Percentiles rank a stretch among this genome's conserved stretches.
These are phyloP conservation scores for Mycena filopes DNA, from an alignment of 768 basidiomycete species.

Conservation along the genomic window DNA sequence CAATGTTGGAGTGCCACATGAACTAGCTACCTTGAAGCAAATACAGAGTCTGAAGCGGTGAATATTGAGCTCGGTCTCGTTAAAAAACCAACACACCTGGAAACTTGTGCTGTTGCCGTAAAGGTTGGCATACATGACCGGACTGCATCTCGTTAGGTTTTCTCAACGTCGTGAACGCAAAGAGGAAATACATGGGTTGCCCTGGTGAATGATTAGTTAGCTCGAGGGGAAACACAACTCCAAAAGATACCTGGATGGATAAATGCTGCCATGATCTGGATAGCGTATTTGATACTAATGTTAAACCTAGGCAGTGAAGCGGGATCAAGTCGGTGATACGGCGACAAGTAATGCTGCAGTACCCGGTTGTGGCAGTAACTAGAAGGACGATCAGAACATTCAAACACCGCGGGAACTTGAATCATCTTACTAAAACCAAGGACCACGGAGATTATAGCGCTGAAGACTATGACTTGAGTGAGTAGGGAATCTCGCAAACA, in stretches of 20 bases:
- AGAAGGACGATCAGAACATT: neutral
- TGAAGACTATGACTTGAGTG: slow-evolving; percentile 35
- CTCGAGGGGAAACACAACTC: neutral
- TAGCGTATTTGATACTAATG: slow-evolving; percentile 60
- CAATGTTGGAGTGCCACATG: neutral
- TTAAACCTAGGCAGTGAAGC: slow-evolving; percentile 46
- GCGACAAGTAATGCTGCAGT: too few relatives aligned
- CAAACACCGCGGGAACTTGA: neutral
- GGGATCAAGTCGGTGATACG: neutral
- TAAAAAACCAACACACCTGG: slow-evolving; percentile 2
- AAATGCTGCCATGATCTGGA: slow-evolving; percentile 63
- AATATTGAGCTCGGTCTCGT: slow-evolving; percentile 37
- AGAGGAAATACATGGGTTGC: slow-evolving; percentile 51
- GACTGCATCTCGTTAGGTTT: slow-evolving; percentile 39
- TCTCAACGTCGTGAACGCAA: neutral
- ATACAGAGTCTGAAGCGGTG: slow-evolving; percentile 55
- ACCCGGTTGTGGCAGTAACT: slow-evolving; percentile 53
- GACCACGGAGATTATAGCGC: slow-evolving; percentile 49
- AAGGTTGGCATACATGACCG: slow-evolving; percentile 66
- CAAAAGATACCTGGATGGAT: slow-evolving; percentile 43
- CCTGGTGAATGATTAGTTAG: slow-evolving; percentile 37
- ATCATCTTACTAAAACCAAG: slow-evolving; percentile 53
- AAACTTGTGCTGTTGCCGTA: slow-evolving; percentile 59
- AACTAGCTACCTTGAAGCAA: slow-evolving; percentile 55
- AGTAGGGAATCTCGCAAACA: neutral